Conservation (phyloP, 768 basidiomycete genomes). For the Cystofilobasidium macerans region DNA sequence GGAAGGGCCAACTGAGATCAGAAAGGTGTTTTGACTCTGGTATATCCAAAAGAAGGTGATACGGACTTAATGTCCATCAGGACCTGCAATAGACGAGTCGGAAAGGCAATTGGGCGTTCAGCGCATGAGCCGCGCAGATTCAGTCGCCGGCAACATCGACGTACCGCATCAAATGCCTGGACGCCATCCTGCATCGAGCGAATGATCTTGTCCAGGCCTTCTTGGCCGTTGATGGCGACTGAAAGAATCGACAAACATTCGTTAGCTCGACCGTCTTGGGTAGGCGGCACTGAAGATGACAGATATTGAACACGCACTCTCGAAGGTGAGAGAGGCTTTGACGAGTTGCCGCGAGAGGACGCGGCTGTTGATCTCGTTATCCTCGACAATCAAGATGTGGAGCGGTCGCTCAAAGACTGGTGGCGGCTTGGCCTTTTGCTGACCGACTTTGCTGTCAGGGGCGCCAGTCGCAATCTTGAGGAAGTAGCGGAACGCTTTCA, state of each 20-base stretch:
- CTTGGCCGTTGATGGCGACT: neutral
- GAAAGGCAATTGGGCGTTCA: too few relatives aligned
- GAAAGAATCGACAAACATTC: neutral
- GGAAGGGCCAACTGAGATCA: too few relatives aligned
- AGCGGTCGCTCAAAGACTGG: neutral
- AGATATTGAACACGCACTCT: neutral
- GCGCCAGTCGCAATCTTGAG: neutral
- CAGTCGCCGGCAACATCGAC: too few relatives aligned
- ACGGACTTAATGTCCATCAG: constrained; percentile 12
- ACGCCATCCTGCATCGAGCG: neutral
- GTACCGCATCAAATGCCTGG: neutral
- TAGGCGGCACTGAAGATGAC: neutral
- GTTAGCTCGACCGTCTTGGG: neutral
- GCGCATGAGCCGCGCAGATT: too few relatives aligned
- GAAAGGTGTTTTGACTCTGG: too few relatives aligned
- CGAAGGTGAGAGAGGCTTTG: neutral
- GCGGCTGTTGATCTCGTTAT: constrained; percentile 19
- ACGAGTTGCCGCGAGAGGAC: neutral
- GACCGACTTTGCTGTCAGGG: neutral
- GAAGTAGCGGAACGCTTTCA: constrained; percentile 18
- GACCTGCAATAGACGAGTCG: neutral
- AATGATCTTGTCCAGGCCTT: neutral
- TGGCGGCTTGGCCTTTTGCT: neutral
- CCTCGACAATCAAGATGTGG: constrained; percentile 21
- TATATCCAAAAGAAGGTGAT: too few relatives aligned